Conservation (phyloP, 2,329 filamentous ascomycete genomes). For the Neopestalotiopsis sp. region DNA sequence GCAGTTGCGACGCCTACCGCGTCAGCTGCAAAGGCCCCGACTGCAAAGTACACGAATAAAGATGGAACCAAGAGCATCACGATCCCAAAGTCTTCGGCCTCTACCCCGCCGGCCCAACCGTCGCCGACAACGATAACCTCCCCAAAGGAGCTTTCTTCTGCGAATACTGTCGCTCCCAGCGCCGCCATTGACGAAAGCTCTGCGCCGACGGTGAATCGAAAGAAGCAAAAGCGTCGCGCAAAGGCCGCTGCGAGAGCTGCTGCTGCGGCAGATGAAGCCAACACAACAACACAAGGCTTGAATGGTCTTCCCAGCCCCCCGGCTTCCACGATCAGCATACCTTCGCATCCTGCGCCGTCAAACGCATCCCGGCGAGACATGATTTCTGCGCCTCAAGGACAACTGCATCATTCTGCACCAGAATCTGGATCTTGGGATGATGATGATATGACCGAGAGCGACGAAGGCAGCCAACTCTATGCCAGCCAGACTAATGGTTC, state of each 20-base stretch:
- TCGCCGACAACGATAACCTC: constrained; percentile 53
- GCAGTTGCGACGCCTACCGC: constrained; percentile 56
- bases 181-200: constrained; percentile 36
- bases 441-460: constrained; percentile 59
- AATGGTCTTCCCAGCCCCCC: constrained; percentile 48
- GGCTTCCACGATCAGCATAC: constrained; percentile 35
- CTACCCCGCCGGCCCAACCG: constrained; percentile 58
- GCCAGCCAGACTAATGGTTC: constrained; percentile 41
- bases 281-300: constrained; percentile 29
- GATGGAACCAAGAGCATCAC: constrained; percentile 74
- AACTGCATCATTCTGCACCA: constrained; percentile 22
- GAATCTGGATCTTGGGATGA: constrained; percentile 53
- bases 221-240: constrained; percentile 92
- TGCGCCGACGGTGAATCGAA: constrained; percentile 74
- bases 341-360: constrained; percentile 23
- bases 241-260: constrained; percentile 79
- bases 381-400: constrained; percentile 31
- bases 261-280: constrained; percentile 45
- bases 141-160: constrained; percentile 40
- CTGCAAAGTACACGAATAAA: constrained; percentile 70
- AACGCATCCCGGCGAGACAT: constrained; percentile 5
- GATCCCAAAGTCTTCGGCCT: constrained; percentile 60
- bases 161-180: constrained; percentile 35
- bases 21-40: constrained; percentile 52
- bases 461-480: constrained; percentile 54